Conservation (phyloP, 768 basidiomycete species). For the Lactarius deliciosus region DNA sequence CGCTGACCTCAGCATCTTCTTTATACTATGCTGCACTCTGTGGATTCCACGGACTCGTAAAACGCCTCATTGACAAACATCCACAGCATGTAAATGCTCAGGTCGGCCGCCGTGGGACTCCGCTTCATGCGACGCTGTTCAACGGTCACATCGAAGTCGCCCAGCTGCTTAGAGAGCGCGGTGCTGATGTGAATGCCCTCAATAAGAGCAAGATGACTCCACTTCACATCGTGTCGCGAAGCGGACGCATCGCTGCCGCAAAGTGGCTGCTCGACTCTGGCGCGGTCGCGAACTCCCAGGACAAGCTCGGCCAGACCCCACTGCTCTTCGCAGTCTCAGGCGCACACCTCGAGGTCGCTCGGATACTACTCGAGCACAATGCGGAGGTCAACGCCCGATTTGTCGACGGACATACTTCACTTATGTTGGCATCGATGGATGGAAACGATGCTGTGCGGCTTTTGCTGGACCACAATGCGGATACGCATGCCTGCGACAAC, state of each 20-base stretch:
- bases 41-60: neutral
- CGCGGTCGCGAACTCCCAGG: neutral
- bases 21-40: neutral
- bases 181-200: neutral
- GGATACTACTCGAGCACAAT: neutral
- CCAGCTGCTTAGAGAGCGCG: neutral
- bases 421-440: fast-evolving
- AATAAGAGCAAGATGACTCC: neutral
- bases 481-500: neutral
- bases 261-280: neutral
- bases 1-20: neutral
- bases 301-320: neutral
- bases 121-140: neutral
- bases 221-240: neutral
- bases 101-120: neutral
- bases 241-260: neutral
- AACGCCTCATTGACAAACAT: neutral
- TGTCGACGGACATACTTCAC: neutral
- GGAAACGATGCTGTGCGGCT: neutral
- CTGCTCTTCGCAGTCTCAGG: neutral
- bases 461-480: neutral
- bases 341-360: neutral
- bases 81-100: neutral
- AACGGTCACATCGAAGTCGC: neutral
- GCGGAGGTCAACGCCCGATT: neutral